Base-by-base conservation (phyloP, 2,329 filamentous ascomycete species). In the Alternaria atra region DNA sequence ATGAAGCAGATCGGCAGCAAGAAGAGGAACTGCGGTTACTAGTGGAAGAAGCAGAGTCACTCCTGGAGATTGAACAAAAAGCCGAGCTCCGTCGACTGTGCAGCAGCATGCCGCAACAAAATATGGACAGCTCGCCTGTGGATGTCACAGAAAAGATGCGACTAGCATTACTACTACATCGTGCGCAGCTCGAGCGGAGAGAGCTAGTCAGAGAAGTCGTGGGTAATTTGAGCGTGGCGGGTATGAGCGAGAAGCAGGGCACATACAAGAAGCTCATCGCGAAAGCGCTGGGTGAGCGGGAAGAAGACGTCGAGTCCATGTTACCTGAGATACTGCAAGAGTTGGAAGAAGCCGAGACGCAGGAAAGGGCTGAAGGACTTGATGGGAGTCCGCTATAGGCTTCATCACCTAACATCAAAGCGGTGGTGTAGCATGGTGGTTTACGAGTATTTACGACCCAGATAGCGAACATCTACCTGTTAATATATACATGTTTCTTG, bases 171-270 rank as follows among this genome's bases (percentile, higher is more conserved):
- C 82, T 89, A 66, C 82, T 93, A 20, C 82, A 81, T 44, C 77
- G 83, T 7, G 81, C 88, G 47, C 81, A 90, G 46, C 75, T 81
- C 4, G 87, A 90, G 69, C 87, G 91, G 69, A 83, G 85, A 50
- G 80, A 83, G 42, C 84, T 89, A 4, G 90, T 93, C 68, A 77
- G 80, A 13, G 89, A 91, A 61, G 92, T 93, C 64, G 87, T 91
- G 40, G 84, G 88, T 52, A 89, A 89, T 12, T 81, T 92, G 46
- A 87, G 86, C 44, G 85, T 89, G 64, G 89, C 91, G 10, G 91
- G 91, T 42, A 88, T 90, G 37, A 88, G 89, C 35, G 90, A 92
- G 76, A 89, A 89, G 74, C 91, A 91, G 66, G 89, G 89, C 68
- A 88, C 89, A 75, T 94, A 94, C 77, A 85, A 90, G 63, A 85